phyloP scores from a whole-genome alignment of 441 rosid species.

The Populus trichocarpa region DNA sequence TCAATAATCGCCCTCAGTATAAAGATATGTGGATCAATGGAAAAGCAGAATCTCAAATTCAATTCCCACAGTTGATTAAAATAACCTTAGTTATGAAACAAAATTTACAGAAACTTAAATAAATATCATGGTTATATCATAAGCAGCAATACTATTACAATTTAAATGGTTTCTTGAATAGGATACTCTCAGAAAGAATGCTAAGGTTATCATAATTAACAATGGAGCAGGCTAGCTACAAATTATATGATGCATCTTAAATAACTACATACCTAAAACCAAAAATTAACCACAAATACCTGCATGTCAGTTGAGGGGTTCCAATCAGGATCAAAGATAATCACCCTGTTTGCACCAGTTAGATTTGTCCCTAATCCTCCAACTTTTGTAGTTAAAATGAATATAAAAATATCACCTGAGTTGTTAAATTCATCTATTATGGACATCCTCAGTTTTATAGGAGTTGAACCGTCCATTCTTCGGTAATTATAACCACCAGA shows the following conservation, averaged over 20 bases:
- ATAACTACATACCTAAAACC: constrained; percentile 7
- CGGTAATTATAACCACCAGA: constrained; percentile 65
- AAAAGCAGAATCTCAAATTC: neutral
- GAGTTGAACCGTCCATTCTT: constrained; percentile 95
- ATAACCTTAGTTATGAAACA: neutral
- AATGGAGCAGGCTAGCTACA: neutral
- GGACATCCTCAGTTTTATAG: constrained; percentile 91
- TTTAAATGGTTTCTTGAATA: neutral
- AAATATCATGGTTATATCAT: neutral
- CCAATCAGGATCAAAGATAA: constrained; percentile 98
- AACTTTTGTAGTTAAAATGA: constrained; percentile 88
- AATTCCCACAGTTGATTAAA: neutral
- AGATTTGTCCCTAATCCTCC: constrained; percentile 97
- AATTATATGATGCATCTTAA: neutral
- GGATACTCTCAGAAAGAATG: neutral
- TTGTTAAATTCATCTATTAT: constrained; percentile 89
- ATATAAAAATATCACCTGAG: constrained; percentile 65
- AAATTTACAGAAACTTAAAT: neutral
- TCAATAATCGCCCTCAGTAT: constrained; percentile 15
- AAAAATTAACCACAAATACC: constrained; percentile 34
- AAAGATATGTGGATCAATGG: neutral
- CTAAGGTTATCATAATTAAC: neutral
- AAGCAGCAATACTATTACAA: constrained; percentile 1
- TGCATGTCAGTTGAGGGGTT: constrained; percentile 97
- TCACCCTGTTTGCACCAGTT: constrained; percentile 92